phyloP scores from a whole-genome alignment of 345 rosid genomes.

The Citrus cavaleriei region DNA sequence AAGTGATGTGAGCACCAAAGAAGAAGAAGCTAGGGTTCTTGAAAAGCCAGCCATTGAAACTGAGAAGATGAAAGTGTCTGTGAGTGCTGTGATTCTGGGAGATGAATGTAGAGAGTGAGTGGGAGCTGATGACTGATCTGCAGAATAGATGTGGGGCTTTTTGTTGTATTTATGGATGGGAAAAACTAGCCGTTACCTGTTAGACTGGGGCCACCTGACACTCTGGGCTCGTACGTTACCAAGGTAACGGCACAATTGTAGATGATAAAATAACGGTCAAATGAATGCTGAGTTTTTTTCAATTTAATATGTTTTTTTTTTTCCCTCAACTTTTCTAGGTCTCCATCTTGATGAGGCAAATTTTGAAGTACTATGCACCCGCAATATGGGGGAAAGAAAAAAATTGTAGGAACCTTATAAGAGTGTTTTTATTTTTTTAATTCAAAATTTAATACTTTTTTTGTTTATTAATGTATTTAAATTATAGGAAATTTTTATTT shows the following conservation, averaged over 20 bases:
- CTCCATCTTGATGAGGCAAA: background rate
- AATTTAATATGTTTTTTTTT: background rate
- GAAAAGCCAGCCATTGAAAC: constrained; percentile 22
- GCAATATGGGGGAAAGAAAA: too few relatives aligned
- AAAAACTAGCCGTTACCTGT: constrained; percentile 45
- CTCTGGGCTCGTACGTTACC: background rate
- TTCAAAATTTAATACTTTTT: too few relatives aligned
- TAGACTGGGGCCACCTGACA: background rate
- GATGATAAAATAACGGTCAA: constrained; percentile 3
- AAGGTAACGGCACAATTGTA: constrained; percentile 5
- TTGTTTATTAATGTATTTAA: too few relatives aligned
- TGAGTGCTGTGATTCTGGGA: background rate
- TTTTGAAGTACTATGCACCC: background rate
- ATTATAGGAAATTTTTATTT: too few relatives aligned
- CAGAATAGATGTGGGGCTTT: background rate
- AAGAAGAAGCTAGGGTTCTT: constrained; percentile 9
- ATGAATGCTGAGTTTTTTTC: background rate
- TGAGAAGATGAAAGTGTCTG: background rate
- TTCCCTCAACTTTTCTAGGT: background rate
- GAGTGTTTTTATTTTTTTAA: too few relatives aligned
- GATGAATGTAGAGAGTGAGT: background rate
- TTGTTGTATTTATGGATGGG: constrained; percentile 9
- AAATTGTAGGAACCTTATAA: too few relatives aligned
- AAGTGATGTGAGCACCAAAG: constrained; percentile 8
- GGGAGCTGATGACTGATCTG: background rate